These are phyloP conservation scores for Xylaria castorea DNA, from an alignment of 495 filamentous ascomycete genomes.

Conservation along the genomic window DNA sequence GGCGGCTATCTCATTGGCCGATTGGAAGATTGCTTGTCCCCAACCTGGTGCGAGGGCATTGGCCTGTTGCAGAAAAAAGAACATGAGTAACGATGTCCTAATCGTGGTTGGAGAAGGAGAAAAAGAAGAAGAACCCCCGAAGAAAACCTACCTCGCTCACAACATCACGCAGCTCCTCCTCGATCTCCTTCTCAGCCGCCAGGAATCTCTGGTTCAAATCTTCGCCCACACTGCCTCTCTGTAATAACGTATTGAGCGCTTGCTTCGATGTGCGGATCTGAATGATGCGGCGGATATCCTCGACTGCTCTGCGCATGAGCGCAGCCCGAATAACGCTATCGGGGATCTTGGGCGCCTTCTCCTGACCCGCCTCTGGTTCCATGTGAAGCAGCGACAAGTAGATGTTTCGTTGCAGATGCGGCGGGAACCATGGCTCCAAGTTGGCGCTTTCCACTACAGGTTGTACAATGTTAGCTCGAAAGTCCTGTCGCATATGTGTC, in stretches of 20 bases:
- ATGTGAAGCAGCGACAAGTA: constrained; percentile 92
- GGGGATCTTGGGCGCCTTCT: constrained; percentile 76
- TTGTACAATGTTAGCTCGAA: constrained; percentile 28
- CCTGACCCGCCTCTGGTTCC: constrained; percentile 70
- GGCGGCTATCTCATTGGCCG: constrained; percentile 79
- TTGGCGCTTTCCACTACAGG: constrained; percentile 72
- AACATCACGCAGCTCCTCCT: constrained; percentile 92
- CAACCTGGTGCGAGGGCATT: constrained; percentile 86
- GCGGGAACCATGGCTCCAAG: constrained; percentile 89
- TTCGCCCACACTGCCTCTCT: constrained; percentile 92
- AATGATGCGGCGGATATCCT: constrained; percentile 91
- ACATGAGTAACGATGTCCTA: constrained; percentile 16
- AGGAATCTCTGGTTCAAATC: constrained; percentile 93
- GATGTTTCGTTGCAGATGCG: constrained; percentile 89
- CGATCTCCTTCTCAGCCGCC: constrained; percentile 95
- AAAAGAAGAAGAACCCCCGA: no score
- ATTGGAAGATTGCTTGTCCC: constrained; percentile 96
- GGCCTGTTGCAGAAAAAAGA: constrained; percentile 59
- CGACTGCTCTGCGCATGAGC: constrained; percentile 84
- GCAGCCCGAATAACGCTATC: constrained; percentile 88
- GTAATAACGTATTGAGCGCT: constrained; percentile 79
- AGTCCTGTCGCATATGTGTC: neutral
- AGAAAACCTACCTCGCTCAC: constrained; percentile 76
- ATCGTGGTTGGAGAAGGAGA: neutral
- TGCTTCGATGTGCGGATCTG: constrained; percentile 84